Percentiles rank a stretch among this genome's conserved stretches.
These are phyloP conservation scores for Calycina herbarum DNA, from an alignment of 2,329 filamentous ascomycete species.

Conservation along the genomic window DNA sequence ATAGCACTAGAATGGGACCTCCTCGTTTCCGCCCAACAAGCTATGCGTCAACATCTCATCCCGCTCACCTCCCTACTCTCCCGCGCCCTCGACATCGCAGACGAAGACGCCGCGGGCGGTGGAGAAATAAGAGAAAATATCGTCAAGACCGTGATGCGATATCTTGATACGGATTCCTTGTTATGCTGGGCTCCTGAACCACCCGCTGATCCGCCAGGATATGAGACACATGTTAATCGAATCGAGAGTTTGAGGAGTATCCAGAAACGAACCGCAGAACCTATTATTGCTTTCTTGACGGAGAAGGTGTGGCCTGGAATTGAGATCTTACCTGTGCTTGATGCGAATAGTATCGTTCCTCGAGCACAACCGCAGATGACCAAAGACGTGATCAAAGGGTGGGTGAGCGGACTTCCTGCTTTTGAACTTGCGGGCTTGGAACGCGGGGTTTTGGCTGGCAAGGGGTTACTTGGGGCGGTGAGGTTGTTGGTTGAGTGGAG, in stretches of 20 bases:
- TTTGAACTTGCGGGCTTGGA: constrained; percentile 89
- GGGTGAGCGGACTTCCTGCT: constrained; percentile 69
- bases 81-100: constrained; percentile 77
- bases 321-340: constrained; percentile 77
- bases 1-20: constrained; percentile 94
- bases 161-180: constrained; percentile 88
- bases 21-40: constrained; percentile 78
- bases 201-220: constrained; percentile 47
- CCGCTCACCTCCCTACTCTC: constrained; percentile 84
- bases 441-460: constrained; percentile 78
- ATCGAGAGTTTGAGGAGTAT: constrained; percentile 65
- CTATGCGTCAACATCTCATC: constrained; percentile 81
- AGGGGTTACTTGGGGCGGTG: constrained; percentile 78
- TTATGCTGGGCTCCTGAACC: constrained; percentile 79
- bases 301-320: constrained; percentile 81
- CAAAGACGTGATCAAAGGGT: constrained; percentile 73
- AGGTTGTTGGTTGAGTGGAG: constrained; percentile 87
- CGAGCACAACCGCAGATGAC: constrained; percentile 71
- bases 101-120: constrained; percentile 55
- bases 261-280: constrained; percentile 68
- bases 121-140: constrained; percentile 63
- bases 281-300: constrained; percentile 71
- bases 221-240: constrained; percentile 46
- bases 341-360: constrained; percentile 74
- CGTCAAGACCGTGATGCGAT: constrained; percentile 70